Conservation (phyloP, 495 filamentous ascomycete genomes). For the Cercophora samala region DNA sequence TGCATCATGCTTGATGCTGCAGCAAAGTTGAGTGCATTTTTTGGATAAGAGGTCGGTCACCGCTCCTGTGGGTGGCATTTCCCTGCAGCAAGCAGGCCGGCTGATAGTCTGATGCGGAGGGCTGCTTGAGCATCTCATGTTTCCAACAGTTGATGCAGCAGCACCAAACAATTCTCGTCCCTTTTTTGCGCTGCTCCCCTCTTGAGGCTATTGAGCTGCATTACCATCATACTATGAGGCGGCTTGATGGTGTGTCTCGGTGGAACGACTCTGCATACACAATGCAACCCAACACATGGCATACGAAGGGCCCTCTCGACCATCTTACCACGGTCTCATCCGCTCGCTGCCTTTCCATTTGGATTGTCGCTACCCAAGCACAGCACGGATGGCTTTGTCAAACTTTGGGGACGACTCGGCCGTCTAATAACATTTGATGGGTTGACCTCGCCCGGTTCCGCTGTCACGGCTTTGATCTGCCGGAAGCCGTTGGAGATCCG, state of each 20-base stretch:
- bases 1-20: not conserved
- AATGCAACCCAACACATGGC: not conserved
- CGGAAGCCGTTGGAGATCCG: not conserved
- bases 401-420: not conserved
- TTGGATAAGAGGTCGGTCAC: not conserved
- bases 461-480: not conserved
- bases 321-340: not conserved
- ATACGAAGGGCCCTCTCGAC: not conserved
- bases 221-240: not conserved
- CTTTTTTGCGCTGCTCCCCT: not conserved
- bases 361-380: not conserved
- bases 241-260: not conserved
- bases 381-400: not conserved
- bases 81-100: not conserved
- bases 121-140: too few relatives aligned
- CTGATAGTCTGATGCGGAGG: not conserved
- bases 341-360: not conserved
- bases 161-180: not conserved
- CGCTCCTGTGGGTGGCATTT: not conserved
- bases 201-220: not conserved
- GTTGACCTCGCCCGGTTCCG: not conserved
- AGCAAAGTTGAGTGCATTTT: not conserved
- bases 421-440: not conserved
- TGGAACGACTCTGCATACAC: not conserved
- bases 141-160: not conserved